phyloP scores from a whole-genome alignment of 2,329 filamentous ascomycete genomes.

The Emmonsiellopsis sp. region DNA sequence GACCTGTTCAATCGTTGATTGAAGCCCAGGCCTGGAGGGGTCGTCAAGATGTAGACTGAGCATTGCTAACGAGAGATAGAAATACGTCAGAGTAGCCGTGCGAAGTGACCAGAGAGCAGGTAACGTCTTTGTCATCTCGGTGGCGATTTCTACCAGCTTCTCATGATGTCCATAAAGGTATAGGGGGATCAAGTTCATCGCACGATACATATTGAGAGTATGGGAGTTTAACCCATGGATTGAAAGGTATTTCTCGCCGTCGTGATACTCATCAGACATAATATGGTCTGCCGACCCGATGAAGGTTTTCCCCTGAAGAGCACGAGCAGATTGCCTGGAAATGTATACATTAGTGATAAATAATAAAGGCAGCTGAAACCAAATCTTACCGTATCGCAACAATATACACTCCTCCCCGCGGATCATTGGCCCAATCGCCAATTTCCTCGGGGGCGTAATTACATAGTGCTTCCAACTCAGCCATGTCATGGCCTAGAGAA shows the following conservation, averaged over 20 bases:
- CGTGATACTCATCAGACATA: slow-evolving; percentile 48
- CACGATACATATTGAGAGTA: slow-evolving; percentile 46
- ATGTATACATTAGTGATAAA: not conserved
- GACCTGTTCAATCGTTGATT: slow-evolving; percentile 41
- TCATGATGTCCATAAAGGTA: slow-evolving; percentile 39
- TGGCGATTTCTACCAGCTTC: slow-evolving; percentile 35
- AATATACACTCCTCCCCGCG: slow-evolving; percentile 52
- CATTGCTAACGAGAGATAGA: slow-evolving; percentile 37
- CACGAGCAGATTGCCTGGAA: slow-evolving; percentile 44
- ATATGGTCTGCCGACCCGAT: slow-evolving; percentile 38
- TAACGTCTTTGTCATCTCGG: slow-evolving; percentile 31
- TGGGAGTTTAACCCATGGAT: slow-evolving; percentile 36
- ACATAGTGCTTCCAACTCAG: slow-evolving; percentile 50
- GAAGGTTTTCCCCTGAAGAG: slow-evolving; percentile 54
- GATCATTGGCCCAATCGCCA: slow-evolving; percentile 47
- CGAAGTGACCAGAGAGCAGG: slow-evolving; percentile 40
- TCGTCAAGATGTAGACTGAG: slow-evolving; percentile 36
- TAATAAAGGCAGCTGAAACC: slow-evolving; percentile 4
- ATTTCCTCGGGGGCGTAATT: slow-evolving; percentile 49
- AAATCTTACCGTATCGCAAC: slow-evolving; percentile 36
- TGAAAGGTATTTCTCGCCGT: slow-evolving; percentile 40
- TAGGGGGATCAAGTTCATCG: slow-evolving; percentile 39
- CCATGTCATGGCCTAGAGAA: slow-evolving; percentile 49
- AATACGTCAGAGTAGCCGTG: slow-evolving; percentile 33
- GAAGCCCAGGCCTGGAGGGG: slow-evolving; percentile 34